These are phyloP conservation scores for Sordaria brevicollis DNA, from an alignment of 495 filamentous ascomycete species.

Conservation along the genomic window DNA sequence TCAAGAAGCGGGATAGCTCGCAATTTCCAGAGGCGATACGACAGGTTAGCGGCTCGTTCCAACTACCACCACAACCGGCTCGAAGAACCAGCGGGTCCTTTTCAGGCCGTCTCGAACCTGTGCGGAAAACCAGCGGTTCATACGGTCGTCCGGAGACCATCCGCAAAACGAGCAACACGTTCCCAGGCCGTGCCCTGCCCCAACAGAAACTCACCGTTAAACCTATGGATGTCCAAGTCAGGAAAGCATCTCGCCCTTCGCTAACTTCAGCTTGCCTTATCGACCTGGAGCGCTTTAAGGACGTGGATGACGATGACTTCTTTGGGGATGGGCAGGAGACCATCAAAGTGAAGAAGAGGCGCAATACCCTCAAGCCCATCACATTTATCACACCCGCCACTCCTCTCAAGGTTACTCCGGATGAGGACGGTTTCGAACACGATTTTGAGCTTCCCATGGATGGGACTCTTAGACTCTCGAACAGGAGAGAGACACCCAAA, in stretches of 20 bases:
- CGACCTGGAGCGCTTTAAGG: constrained; percentile 50
- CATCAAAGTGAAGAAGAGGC: constrained; percentile 56
- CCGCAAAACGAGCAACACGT: not conserved
- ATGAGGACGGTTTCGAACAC: constrained; percentile 60
- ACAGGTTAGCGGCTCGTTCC: constrained; percentile 44
- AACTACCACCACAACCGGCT: constrained; percentile 27
- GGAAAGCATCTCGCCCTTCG: constrained; percentile 17
- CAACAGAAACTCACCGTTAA: not conserved
- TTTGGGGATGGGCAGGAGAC: constrained; percentile 52
- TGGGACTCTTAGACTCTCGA: constrained; percentile 50
- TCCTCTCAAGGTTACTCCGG: constrained; percentile 29
- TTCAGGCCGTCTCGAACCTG: not conserved
- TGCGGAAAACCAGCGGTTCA: not conserved
- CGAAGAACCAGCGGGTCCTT: not conserved
- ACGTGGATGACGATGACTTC: constrained; percentile 47
- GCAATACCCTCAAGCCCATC: constrained; percentile 39
- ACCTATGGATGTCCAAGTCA: not conserved
- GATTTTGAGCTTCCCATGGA: constrained; percentile 64
- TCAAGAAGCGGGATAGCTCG: constrained; percentile 49
- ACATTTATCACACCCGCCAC: constrained; percentile 48
- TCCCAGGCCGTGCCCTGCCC: not conserved
- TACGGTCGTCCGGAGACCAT: not conserved
- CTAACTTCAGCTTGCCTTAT: constrained; percentile 22
- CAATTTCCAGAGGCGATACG: constrained; percentile 60
- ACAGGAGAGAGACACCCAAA: constrained; percentile 46